Evolutionary conservation across 2,329 filamentous ascomycete genomes (phyloP), one percentile per base, ranked within the genome.

Genomic region (Cercospora canescens): DNA sequence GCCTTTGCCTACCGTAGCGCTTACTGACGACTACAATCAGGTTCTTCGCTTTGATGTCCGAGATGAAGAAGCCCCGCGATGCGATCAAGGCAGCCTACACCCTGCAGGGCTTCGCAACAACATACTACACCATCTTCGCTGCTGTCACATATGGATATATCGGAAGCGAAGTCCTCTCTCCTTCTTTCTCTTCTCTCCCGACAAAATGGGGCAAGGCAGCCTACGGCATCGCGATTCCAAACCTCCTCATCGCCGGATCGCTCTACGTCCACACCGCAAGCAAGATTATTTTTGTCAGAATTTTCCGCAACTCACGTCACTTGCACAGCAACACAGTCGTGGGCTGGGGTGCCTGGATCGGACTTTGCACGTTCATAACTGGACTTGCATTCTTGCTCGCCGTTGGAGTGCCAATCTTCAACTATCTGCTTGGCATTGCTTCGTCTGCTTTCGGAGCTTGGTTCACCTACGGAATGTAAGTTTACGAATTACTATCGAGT

Each of bases 351-450:
- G 77, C 78, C 0, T 87, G 85, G 85, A 73, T 79, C 1, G 60
- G 79, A 0, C 73, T 86, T 9, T 77, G 85, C 5, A 34, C 85
- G 2, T 50, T 84, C 11, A 78, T 81, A 64, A 85, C 84, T 52
- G 79, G 73, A 0, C 77, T 79, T 2, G 81, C 83, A 0, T 80
- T 78, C 67, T 69, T 81, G 4, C 69, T 82, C 7, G 80, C 80
- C 0, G 80, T 83, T 1, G 82, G 83, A 1, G 82, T 86, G 35
- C 84, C 84, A 1, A 82, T 85, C 21, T 85, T 86, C 75, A 84
- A 82, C 63, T 84, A 86, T 60, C 72, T 86, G 12, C 80, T 86
- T 24, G 83, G 83, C 1, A 81, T 86, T 52, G 77, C 82, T 18
- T 82, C 83, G 0, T 79, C 79, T 6, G 73, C 85, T 11, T 86